A percentile compares a stretch with the other conserved stretches of the same genome.
These are phyloP conservation scores for Dovyalis caffra DNA, from an alignment of 345 rosid genomes.

Conservation along the genomic window DNA sequence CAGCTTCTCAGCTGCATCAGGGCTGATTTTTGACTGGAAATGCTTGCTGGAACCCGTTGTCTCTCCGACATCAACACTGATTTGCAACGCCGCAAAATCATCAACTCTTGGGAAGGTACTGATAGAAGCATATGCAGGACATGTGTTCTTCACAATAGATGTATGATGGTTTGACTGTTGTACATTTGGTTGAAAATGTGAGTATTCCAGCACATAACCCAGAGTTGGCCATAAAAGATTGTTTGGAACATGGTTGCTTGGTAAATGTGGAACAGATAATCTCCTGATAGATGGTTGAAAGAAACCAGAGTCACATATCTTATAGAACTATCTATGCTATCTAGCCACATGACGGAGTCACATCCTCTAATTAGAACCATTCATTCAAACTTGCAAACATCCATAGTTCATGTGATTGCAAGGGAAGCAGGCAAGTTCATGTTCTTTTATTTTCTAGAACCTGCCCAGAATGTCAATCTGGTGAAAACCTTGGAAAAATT, in stretches of 20 bases:
- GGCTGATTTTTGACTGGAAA: slow-evolving; percentile 10
- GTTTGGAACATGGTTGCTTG: slow-evolving; percentile 12
- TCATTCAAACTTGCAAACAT: background rate
- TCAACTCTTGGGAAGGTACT: slow-evolving; percentile 29
- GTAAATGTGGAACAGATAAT: slow-evolving; percentile 31
- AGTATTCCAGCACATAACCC: slow-evolving; percentile 24
- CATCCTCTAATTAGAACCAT: background rate
- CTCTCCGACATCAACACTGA: slow-evolving; percentile 17
- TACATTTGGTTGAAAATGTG: slow-evolving; percentile 22
- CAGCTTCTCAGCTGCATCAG: slow-evolving; percentile 17
- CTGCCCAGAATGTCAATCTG: slow-evolving; percentile 8
- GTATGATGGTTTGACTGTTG: slow-evolving; percentile 25
- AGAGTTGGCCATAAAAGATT: slow-evolving; percentile 17
- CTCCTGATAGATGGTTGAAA: slow-evolving; percentile 28
- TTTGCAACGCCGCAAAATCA: slow-evolving; percentile 25
- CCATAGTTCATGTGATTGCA: background rate
- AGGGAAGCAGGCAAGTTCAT: background rate
- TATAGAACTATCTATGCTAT: background rate
- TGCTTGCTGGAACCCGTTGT: slow-evolving; percentile 22
- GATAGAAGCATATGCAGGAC: slow-evolving; percentile 15
- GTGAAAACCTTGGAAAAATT: slow-evolving; percentile 1
- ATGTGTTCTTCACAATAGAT: slow-evolving; percentile 15
- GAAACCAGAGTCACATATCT: background rate
- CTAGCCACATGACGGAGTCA: background rate
- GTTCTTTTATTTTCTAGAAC: background rate